Conservation (phyloP, 2,329 filamentous ascomycete genomes). For the Penicillium sp. region DNA sequence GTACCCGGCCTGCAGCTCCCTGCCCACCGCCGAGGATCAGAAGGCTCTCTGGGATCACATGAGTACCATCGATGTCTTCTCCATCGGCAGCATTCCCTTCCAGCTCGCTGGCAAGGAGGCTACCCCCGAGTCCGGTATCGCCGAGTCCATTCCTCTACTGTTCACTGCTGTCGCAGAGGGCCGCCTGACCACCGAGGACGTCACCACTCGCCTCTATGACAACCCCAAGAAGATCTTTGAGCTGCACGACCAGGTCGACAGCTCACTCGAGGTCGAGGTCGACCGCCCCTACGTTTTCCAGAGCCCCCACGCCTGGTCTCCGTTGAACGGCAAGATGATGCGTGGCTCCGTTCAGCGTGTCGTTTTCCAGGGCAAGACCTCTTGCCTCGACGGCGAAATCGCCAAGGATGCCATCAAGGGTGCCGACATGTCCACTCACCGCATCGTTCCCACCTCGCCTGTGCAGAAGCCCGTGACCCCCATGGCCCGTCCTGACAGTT, state of each 20-base stretch:
- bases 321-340: constrained; percentile 67
- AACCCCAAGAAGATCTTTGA: constrained; percentile 80
- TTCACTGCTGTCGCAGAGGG: constrained; percentile 74
- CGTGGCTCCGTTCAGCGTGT: constrained; percentile 70
- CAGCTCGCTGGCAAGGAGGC: constrained; percentile 62
- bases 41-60: constrained; percentile 71
- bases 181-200: constrained; percentile 69
- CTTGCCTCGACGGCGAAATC: constrained; percentile 69
- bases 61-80: constrained; percentile 72
- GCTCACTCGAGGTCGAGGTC: constrained; percentile 71
- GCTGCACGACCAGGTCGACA: constrained; percentile 73
- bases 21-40: constrained; percentile 68
- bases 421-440: constrained; percentile 72
- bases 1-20: constrained; percentile 62
- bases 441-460: constrained; percentile 52
- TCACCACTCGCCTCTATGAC: constrained; percentile 68
- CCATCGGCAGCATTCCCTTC: constrained; percentile 73
- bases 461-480: constrained; percentile 51
- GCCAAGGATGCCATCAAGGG: constrained; percentile 57
- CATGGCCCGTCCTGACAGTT: constrained; percentile 36
- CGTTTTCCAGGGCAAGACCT: constrained; percentile 69
- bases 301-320: constrained; percentile 60
- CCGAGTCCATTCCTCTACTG: constrained; percentile 70
- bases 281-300: constrained; percentile 66
- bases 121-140: constrained; percentile 64